Conservation (phyloP, 2,329 filamentous ascomycete species). For the Cercospora zeae-maydis region DNA sequence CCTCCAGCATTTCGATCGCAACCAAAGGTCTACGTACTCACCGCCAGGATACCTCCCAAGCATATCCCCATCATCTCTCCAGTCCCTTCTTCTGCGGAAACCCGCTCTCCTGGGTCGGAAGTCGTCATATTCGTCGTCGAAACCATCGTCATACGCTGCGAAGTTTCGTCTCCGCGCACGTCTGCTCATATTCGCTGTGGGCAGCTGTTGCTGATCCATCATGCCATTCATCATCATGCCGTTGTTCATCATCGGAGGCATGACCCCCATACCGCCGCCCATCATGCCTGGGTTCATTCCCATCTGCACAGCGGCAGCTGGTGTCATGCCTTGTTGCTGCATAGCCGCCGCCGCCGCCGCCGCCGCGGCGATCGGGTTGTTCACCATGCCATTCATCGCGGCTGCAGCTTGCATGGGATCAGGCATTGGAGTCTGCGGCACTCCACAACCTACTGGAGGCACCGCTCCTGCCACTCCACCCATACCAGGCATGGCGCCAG, state of each 20-base stretch:
- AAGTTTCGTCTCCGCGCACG: conserved; percentile 13
- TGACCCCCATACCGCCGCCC: conserved; percentile 5
- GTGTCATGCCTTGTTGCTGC: conserved; percentile 3
- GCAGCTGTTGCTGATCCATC: conserved; percentile 8
- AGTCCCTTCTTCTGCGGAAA: conserved; percentile 10
- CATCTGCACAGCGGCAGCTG: conserved; percentile 9
- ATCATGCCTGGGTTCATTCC: conserved; percentile 15
- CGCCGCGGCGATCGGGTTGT: neutral
- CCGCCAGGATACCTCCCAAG: conserved; percentile 19
- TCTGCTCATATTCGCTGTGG: conserved; percentile 2
- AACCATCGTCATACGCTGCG: conserved; percentile 11
- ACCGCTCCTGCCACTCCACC: neutral
- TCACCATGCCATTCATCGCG: conserved; percentile 4
- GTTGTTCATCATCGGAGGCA: conserved; percentile 5
- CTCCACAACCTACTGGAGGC: neutral
- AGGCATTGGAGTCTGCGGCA: conserved; percentile 1
- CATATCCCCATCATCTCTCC: conserved; percentile 19
- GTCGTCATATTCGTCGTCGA: conserved; percentile 20
- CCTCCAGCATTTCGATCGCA: neutral
- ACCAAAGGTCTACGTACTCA: conserved; percentile 20
- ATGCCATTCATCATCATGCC: conserved; percentile 11
- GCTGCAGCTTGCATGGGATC: conserved; percentile 8
- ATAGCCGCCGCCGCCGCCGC: neutral
- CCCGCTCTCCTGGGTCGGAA: conserved; percentile 4
- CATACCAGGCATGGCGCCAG: neutral